Evolutionary conservation across 2,329 filamentous ascomycete species (phyloP).

Genomic region (Calonectria pauciramosa): DNA sequence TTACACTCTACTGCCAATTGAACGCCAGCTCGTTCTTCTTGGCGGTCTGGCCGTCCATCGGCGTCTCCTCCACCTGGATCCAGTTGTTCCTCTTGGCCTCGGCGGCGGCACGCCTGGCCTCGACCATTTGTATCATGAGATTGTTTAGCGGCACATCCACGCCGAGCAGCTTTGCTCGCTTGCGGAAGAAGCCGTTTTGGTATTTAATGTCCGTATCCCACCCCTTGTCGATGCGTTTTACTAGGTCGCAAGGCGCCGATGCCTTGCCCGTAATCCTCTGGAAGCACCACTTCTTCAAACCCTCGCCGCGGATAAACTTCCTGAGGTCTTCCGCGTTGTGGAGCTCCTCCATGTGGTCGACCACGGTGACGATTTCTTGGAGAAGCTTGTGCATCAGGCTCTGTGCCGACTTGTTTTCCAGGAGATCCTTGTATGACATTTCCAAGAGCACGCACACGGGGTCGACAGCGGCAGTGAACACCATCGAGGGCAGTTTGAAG

Average conservation of each 20-base stretch:
- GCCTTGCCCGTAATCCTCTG: constrained; percentile 58
- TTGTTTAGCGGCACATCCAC: constrained; percentile 81
- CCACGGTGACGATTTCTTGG: constrained; percentile 79
- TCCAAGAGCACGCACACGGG: constrained; percentile 86
- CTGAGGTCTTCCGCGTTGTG: constrained; percentile 70
- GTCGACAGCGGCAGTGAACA: constrained; percentile 83
- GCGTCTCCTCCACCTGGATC: constrained; percentile 54
- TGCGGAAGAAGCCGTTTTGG: constrained; percentile 89
- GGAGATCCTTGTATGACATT: constrained; percentile 78
- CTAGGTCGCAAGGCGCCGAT: constrained; percentile 72
- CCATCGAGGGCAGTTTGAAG: constrained; percentile 83
- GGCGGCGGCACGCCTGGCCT: constrained; percentile 70
- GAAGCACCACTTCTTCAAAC: constrained; percentile 72
- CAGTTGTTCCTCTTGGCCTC: constrained; percentile 48
- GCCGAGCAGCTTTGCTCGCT: constrained; percentile 78
- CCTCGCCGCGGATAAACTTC: constrained; percentile 68
- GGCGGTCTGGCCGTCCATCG: constrained; percentile 29
- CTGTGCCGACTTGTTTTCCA: constrained; percentile 75
- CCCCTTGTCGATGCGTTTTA: constrained; percentile 73
- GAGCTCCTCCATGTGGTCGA: constrained; percentile 82
- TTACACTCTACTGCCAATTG: not conserved
- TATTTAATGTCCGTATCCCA: constrained; percentile 82
- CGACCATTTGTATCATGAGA: constrained; percentile 79
- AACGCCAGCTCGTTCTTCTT: not conserved
- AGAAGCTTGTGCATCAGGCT: constrained; percentile 79